Evolutionary conservation across 129 eudicot genomes (phyloP).

Genomic region (Flaveria linearis): DNA sequence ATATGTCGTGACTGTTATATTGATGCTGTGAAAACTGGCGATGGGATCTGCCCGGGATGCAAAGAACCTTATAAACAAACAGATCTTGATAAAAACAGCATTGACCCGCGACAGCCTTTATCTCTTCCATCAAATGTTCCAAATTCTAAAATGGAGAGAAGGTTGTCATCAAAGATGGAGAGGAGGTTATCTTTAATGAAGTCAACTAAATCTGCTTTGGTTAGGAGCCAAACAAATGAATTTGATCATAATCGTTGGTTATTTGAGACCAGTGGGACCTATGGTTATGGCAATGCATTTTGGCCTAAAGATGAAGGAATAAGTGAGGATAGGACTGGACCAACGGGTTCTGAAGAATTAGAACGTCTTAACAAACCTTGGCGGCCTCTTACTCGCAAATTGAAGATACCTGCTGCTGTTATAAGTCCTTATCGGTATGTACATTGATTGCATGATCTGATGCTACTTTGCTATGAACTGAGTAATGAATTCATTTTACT

Average conservation of each 20-base stretch:
- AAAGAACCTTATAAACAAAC: conserved; percentile 55
- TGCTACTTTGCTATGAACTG: neutral
- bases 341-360: conserved; percentile 39
- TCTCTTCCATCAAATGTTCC: conserved; percentile 42
- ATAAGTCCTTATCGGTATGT: conserved; percentile 78
- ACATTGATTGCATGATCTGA: neutral
- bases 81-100: conserved; percentile 44
- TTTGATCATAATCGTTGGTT: conserved; percentile 77
- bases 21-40: conserved; percentile 59
- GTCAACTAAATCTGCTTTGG: conserved; percentile 51
- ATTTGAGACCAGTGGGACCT: conserved; percentile 69
- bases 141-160: conserved; percentile 42
- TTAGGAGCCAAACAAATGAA: conserved; percentile 60
- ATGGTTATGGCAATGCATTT: conserved; percentile 80
- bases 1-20: conserved; percentile 66
- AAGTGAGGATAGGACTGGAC: conserved; percentile 37
- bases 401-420: conserved; percentile 68
- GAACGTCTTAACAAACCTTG: conserved; percentile 75
- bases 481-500: too few relatives aligned
- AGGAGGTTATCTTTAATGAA: conserved; percentile 57
- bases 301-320: conserved; percentile 67
- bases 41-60: conserved; percentile 66
- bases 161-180: conserved; percentile 49
- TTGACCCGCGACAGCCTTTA: conserved; percentile 39
- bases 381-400: conserved; percentile 76